Evolutionary conservation across 768 basidiomycete genomes (phyloP), one percentile per base, ranked within the genome.

Genomic region (Hygrophorus pudorinus): DNA sequence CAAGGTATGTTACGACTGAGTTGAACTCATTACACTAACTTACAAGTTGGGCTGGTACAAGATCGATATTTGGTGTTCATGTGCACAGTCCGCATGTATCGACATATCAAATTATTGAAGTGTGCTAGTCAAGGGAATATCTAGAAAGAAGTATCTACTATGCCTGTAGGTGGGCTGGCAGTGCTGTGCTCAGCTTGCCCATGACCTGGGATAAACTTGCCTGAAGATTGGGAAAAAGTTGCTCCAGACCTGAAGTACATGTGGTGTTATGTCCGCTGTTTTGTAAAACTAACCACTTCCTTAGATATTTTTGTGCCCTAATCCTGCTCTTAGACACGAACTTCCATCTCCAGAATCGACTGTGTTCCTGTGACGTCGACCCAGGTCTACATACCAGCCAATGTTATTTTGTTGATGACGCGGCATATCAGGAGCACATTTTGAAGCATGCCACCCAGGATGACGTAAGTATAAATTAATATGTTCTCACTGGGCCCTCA

Each of bases 101-200:
- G 57, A 6, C 53, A 59, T 42, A 4, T 62, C 20, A 46, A 41
- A 7, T 34, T 56, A 29, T 29, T 57, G 16, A 62, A 63, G 45
- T 54, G 53, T 5, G 50, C 43, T 18, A 60, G 55, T 4, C 45
- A 56, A 17, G 61, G 55, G 1, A 52, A 64, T 46, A 48, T 47
- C 20, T 12, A 33, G 1, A 8, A 31, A 3, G 62, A 61, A 0
- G 38, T 50, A 2, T 31, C 12, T 9, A 52, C 41, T 0, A 61
- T 56, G 1, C 21, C 46, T 14, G 33, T 38, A 3, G 62, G 62
- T 1, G 56, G 56, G 14, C 52, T 56, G n/a, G 61, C 62, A 1
- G 41, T 63, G 4, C 38, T 50, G 2, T 65, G 64, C 44, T 56
- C 60, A 2, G 59, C 59, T 16, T 65, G 62, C 38, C 63, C 63